Base-by-base conservation (phyloP, 257 asterid genomes). In the Vinca minor region DNA sequence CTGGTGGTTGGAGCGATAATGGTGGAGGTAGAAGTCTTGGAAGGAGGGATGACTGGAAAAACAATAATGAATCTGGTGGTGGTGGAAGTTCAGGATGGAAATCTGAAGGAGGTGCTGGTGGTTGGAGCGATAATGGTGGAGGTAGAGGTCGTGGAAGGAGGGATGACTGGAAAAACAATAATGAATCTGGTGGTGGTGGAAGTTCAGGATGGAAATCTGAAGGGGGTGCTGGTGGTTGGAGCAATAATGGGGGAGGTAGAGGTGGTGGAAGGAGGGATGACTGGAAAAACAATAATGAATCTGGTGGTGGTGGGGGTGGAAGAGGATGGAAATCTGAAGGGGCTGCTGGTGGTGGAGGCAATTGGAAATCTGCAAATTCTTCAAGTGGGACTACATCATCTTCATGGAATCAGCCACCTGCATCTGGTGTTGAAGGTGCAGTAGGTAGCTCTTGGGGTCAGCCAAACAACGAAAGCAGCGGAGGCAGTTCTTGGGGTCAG, bases 401-500 rank as follows among this genome's bases (percentile, higher is more conserved):
- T 48, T 17, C 67, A 32, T 71, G 75, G 68, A 70, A 52, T 39
- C 54, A 62, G 39, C 57, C 70, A 8, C 49, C 49, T 63, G 23
- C 70, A 29, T 29, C 63, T 1, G 63, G 48, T 9, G 32, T 59
- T 5, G 44, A 64, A 65, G 50, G 77, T 59, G 71, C 46, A 45
- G 64, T 71, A 55, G 55, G 76, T 55, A 71, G 76, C 73, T 74
- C 88, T 10, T 62, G 54, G 84, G 83, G 78, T 62, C 75, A 78
- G 60, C 74, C 77, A 56, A 59, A 45, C 54, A 69, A 68, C 68
- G 95, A 78, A 21, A 68, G 73, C 60, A 74, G 71, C 68, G 71
- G 76, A 77, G 83, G 88, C 61, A 71, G 75, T 71, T 72, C 88
- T 36, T 57, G 62, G 83, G 82, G 77, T 66, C 76, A 78, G 61